Evolutionary conservation across 352 stramenopile genomes (phyloP), one percentile per base, ranked within the genome.

Genomic region (Phytopythium ostracodes): DNA sequence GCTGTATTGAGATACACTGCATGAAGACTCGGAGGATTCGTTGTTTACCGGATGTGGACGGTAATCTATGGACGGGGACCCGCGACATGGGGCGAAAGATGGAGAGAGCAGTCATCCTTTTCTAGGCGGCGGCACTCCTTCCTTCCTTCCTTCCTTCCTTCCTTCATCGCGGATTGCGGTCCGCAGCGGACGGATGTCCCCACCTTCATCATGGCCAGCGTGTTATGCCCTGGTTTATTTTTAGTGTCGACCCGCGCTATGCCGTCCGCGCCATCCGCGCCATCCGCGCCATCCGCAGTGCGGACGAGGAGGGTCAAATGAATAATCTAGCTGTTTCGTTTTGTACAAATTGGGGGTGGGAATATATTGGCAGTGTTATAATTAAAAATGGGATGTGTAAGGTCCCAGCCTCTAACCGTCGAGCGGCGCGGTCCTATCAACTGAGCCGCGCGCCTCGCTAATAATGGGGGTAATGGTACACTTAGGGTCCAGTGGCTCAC

Each of bases 311-410:
- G n/a, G n/a, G n/a, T 7, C 29, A 33, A 33, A 33, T 33, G 29
- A 7, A 33, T 33, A n/a, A n/a, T n/a, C n/a, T n/a, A n/a, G n/a
- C n/a, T n/a, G n/a, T n/a, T n/a, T n/a, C n/a, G 42, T 24, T 38
- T 38, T 12, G 18, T 24, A 49, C 42, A 22, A 49, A 25, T 20
- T 11, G 31, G 7, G 38, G 38, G 15, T 5, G 38, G 38, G 18
- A 7, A 50, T 52, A 51, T 51, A 51, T 51, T 31, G 46, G 12
- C 24, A 52, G 46, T 33, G 24, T 33, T 12, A 52, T 52, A 52
- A 52, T 52, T 35, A 52, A 33, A 22, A 11, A 17, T 27, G 4
- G 33, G 46, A 24, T 15, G 43, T 1, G 17, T 8, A 4, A 7
- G 10, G 15, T 44, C 38, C 38, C 15, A 18, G 8, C 2, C 7